These are phyloP conservation scores for Oxyria digyna DNA, from an alignment of 148 eudicot species.

Conservation along the genomic window DNA sequence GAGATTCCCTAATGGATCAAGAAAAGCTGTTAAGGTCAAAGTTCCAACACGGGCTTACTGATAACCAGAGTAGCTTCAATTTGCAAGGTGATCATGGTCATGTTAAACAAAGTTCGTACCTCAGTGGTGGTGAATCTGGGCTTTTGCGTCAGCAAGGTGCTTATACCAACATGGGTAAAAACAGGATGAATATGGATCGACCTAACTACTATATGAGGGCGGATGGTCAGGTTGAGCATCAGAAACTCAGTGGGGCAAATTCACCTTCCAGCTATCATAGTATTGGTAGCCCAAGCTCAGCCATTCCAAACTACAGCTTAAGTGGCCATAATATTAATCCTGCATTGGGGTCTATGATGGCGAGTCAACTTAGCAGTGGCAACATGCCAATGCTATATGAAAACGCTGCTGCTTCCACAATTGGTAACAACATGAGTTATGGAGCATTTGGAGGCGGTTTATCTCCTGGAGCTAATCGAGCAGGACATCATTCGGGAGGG, in stretches of 20 bases:
- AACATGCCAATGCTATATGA: conserved; percentile 64
- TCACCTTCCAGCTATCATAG: conserved; percentile 51
- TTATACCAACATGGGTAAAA: conserved; percentile 28
- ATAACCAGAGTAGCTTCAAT: conserved; percentile 30
- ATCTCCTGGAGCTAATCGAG: conserved; percentile 44
- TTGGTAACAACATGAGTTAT: conserved; percentile 45
- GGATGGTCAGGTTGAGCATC: conserved; percentile 41
- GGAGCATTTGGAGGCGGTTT: conserved; percentile 36
- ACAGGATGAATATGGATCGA: conserved; percentile 23
- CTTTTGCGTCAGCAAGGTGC: conserved; percentile 31
- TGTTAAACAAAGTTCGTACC: conserved; percentile 17
- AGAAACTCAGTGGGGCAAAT: conserved; percentile 32
- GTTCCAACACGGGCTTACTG: conserved; percentile 28
- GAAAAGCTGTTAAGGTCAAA: conserved; percentile 32
- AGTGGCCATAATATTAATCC: conserved; percentile 55
- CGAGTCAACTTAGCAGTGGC: conserved; percentile 38
- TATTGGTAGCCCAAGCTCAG: conserved; percentile 64
- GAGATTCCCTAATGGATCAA: conserved; percentile 33
- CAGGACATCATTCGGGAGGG: conserved; percentile 36
- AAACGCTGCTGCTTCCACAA: conserved; percentile 58
- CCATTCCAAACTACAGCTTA: conserved; percentile 39
- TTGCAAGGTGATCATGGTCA: conserved; percentile 33
- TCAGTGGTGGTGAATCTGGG: conserved; percentile 28
- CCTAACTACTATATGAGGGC: conserved; percentile 25
- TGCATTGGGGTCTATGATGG: conserved; percentile 42